Evolutionary conservation across 106 monocot species (phyloP), one percentile per base, ranked within the genome.

Genomic region (Phalaenopsis aphrodite): DNA sequence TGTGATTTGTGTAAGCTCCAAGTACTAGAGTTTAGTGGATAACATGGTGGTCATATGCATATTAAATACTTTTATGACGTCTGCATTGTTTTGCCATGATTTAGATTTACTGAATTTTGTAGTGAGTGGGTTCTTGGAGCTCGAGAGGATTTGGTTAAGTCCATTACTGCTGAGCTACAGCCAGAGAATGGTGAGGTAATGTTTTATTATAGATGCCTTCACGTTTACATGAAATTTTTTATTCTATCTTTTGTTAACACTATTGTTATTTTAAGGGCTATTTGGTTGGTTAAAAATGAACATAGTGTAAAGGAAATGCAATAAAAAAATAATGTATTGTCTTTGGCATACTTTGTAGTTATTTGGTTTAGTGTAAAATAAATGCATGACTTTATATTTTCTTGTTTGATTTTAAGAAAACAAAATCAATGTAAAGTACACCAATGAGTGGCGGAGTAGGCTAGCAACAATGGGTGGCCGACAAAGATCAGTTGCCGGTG

Each of bases 61-160:
- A 69, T 69, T 69, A 41, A 38, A 11, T 41, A 12, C 39, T 69
- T 39, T 69, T 69, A 69, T 69, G 2, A 24, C 9, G 30, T 8
- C 1, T 68, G 10, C 37, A 37, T 68, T 68, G 37, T 37, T 68
- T 68, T 36, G 23, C 36, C 6, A 73, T 73, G 73, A 41, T 73
- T 73, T 73, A 73, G 41, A 71, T 83, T 71, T 83, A 23, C 30
- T 80, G 39, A 49, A 76, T 16, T 85, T 78, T 90, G 82, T 85
- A 98, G 98, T 77, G 92, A 94, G 78, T 98, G 98, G 98, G 98
- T 98, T 83, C 87, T 98, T 85, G 94, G 98, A 8, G 88, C 88
- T 42, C 87, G 94, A 76, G 98, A 98, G 77, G 98, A 98, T 79
- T 88, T 98, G 12, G 94, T 89, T 57, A 92, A 91, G 66, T 89